Evolutionary conservation across 352 stramenopile genomes (phyloP).

Genomic region (Elongisporangium prolatum): DNA sequence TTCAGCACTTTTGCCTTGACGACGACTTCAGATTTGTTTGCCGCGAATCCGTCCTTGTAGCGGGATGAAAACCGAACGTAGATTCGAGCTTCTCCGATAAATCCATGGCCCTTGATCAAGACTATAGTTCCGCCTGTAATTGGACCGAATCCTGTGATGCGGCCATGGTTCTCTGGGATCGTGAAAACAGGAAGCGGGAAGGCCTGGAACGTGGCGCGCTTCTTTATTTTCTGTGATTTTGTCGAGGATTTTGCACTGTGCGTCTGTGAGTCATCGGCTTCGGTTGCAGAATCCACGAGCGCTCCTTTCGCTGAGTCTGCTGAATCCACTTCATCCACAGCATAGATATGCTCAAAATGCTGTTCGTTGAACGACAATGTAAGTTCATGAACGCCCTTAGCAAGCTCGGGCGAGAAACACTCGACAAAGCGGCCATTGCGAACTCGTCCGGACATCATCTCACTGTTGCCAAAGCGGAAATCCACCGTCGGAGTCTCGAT

Average conservation of each 20-base stretch:
- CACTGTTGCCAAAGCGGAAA: slow-evolving; percentile 48
- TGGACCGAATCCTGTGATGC: slow-evolving; percentile 46
- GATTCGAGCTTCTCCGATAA: slow-evolving; percentile 54
- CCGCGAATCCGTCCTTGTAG: slow-evolving; percentile 26
- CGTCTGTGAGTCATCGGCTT: neutral
- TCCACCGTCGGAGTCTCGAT: slow-evolving; percentile 58
- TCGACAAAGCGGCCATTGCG: slow-evolving; percentile 46
- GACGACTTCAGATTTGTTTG: slow-evolving; percentile 28
- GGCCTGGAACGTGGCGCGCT: slow-evolving; percentile 35
- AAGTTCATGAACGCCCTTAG: slow-evolving; percentile 32
- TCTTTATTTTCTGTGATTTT: neutral
- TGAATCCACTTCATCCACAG: neutral
- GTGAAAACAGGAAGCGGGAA: slow-evolving; percentile 56
- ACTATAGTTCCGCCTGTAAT: slow-evolving; percentile 41
- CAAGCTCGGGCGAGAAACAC: slow-evolving; percentile 54
- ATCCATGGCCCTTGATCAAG: slow-evolving; percentile 48
- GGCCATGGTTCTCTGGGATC: slow-evolving; percentile 31
- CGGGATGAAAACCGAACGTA: slow-evolving; percentile 58
- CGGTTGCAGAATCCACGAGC: neutral
- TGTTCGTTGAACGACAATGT: slow-evolving; percentile 68
- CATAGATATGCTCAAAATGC: slow-evolving; percentile 36
- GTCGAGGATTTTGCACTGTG: neutral
- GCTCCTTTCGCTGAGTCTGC: neutral
- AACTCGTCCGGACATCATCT: slow-evolving; percentile 25
- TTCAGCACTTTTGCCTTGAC: slow-evolving; percentile 52